Percentiles rank a stretch among this genome's conserved stretches.
Evolutionary conservation across 2,329 filamentous ascomycete species (phyloP).

Genomic region (Phyllosticta paracitricarpa): DNA sequence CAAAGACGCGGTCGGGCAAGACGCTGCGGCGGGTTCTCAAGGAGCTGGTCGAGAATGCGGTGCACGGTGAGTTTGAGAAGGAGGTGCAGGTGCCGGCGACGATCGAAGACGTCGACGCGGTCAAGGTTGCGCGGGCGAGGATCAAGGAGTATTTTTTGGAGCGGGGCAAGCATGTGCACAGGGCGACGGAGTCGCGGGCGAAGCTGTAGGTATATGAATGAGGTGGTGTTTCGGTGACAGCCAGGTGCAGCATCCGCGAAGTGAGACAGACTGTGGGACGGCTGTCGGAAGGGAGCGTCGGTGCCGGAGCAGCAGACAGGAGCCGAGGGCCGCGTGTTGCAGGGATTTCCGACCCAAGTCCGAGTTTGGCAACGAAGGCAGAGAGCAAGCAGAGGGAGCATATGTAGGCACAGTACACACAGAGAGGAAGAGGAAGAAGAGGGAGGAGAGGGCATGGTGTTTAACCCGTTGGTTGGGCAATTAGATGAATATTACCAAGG

Average conservation of each 20-base stretch:
- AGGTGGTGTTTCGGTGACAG: not conserved
- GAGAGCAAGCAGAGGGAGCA: not conserved
- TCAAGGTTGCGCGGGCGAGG: slow-evolving; percentile 62
- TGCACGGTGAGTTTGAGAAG: slow-evolving; percentile 61
- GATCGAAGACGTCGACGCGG: slow-evolving; percentile 68
- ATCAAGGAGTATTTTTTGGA: slow-evolving; percentile 64
- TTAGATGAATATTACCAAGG: not conserved
- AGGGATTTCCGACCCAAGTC: not conserved
- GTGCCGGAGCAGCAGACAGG: not conserved
- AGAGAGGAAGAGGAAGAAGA: too few relatives aligned
- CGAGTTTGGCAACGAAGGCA: not conserved
- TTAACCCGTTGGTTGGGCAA: too few relatives aligned
- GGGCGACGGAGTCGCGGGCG: slow-evolving; percentile 28
- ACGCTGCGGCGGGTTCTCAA: slow-evolving; percentile 72
- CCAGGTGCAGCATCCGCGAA: not conserved
- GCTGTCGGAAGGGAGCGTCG: not conserved
- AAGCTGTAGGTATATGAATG: slow-evolving; percentile 32
- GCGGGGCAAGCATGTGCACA: slow-evolving; percentile 32
- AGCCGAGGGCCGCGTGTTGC: not conserved
- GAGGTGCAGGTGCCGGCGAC: slow-evolving; percentile 69
- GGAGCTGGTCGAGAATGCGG: slow-evolving; percentile 75
- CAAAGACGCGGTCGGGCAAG: slow-evolving; percentile 87
- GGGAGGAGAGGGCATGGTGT: not conserved
- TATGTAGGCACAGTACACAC: too few relatives aligned
- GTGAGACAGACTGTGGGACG: not conserved